Evolutionary conservation across 78 protist species (phyloP), one percentile per base, ranked within the genome.

Genomic region (Guillardia theta): DNA sequence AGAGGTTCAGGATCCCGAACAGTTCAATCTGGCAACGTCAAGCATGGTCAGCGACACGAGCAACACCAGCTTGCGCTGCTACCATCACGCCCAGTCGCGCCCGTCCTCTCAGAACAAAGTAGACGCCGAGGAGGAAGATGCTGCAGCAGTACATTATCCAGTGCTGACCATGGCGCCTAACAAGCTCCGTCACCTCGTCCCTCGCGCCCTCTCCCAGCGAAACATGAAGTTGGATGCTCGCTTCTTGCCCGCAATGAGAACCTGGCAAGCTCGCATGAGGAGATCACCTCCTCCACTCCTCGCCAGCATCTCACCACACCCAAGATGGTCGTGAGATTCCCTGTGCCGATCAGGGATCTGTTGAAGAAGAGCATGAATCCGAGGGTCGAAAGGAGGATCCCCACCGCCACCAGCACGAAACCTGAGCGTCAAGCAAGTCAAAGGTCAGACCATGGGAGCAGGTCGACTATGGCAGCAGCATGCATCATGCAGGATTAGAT

Each of bases 81-180:
- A 77, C 88, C 48, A 78, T 46, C 33, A 78, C 90, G 50, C 90
- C 90, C 53, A 78, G 90, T 22, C 90, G 90, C 1, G 90, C 53
- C 50, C 50, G 24, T 22, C 90, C 90, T 46, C 90, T 46, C 33
- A 78, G 90, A 36, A 78, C 90, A 18, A 78, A 48, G 48, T 43
- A 78, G 37, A 78, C 90, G 24, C 90, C 90, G 33, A 78, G 24
- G 90, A 43, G 43, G 33, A 78, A 78, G 3, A 78, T 78, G 48
- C 45, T 30, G 0, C 43, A 24, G 50, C n/a, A n/a, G n/a, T n/a
- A n/a, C n/a, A n/a, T n/a, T n/a, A n/a, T n/a, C n/a, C n/a, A n/a
- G n/a, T n/a, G n/a, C n/a, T n/a, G n/a, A n/a, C n/a, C n/a, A n/a
- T n/a, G n/a, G n/a, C n/a, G n/a, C n/a, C n/a, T n/a, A n/a, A n/a